Percentiles rank a stretch among this genome's conserved stretches.
Conservation (phyloP, 192 early-diverging fungal species). For the Radiomyces spectabilis region DNA sequence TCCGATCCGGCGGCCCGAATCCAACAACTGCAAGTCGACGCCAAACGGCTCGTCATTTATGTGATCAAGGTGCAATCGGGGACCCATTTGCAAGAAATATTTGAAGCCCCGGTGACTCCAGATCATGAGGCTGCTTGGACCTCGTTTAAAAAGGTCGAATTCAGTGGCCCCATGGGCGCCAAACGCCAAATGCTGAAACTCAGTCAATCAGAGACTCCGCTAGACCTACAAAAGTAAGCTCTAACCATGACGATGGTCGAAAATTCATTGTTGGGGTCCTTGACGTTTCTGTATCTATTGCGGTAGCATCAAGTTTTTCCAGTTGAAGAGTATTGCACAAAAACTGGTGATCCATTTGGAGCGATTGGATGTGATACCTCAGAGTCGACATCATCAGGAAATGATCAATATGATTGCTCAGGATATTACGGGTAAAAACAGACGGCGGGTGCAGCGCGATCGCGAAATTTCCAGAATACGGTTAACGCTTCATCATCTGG, state of each 20-base stretch:
- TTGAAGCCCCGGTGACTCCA: conserved; percentile 62
- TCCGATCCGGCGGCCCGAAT: conserved; percentile 33
- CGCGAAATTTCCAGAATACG: conserved; percentile 66
- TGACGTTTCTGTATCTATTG: no score
- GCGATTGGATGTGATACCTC: conserved; percentile 56
- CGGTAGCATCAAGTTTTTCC: conserved; percentile 53
- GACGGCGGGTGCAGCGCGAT: conserved; percentile 67
- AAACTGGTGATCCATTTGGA: conserved; percentile 83
- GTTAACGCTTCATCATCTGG: conserved; percentile 73
- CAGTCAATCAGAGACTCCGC: background rate
- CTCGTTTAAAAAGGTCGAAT: conserved; percentile 34
- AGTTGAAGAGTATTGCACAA: conserved; percentile 76
- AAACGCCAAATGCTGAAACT: conserved; percentile 7
- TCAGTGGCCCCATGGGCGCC: background rate
- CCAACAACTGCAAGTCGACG: conserved; percentile 72
- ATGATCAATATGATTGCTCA: conserved; percentile 89
- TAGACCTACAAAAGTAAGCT: conserved; percentile 17
- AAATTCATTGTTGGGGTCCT: no score
- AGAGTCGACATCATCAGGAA: conserved; percentile 80
- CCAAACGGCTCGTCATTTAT: conserved; percentile 79
- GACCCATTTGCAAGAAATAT: conserved; percentile 73
- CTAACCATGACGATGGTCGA: no score
- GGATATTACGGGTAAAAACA: conserved; percentile 90
- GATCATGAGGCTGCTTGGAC: conserved; percentile 67
- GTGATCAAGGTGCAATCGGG: conserved; percentile 81